Evolutionary conservation across 202 grass and related monocot genomes (phyloP).

Genomic region (Elaeis oleifera): DNA sequence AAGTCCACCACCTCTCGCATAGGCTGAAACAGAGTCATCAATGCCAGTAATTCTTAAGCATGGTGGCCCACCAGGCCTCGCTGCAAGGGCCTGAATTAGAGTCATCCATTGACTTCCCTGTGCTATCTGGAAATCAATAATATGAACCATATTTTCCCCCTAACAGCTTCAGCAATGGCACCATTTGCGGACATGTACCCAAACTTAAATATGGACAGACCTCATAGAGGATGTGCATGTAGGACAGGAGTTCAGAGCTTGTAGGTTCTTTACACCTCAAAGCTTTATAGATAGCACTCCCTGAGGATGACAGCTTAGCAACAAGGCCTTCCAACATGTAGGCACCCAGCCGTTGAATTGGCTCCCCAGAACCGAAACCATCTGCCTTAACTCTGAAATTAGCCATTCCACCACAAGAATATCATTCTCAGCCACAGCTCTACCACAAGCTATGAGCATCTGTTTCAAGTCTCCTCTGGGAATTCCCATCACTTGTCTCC

Average conservation of each 20-base stretch:
- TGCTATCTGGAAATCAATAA: constrained; percentile 85
- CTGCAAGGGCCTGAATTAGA: constrained; percentile 79
- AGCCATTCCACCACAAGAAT: constrained; percentile 30
- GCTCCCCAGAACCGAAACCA: constrained; percentile 92
- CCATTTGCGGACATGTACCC: constrained; percentile 89
- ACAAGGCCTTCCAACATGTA: constrained; percentile 95
- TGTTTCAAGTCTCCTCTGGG: constrained; percentile 66
- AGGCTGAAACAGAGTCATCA: constrained; percentile 62
- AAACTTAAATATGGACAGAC: constrained; percentile 95
- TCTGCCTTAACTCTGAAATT: constrained; percentile 65
- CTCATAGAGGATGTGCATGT: constrained; percentile 92
- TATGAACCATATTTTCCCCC: constrained; percentile 69
- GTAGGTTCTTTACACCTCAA: constrained; percentile 72
- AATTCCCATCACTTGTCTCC: constrained; percentile 47
- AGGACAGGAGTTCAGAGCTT: constrained; percentile 68
- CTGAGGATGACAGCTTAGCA: constrained; percentile 55
- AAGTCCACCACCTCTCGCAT: constrained; percentile 63
- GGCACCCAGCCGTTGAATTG: constrained; percentile 63
- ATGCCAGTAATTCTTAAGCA: constrained; percentile 70
- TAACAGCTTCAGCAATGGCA: constrained; percentile 71
- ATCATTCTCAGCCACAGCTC: constrained; percentile 70
- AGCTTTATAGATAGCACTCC: constrained; percentile 77
- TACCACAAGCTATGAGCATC: constrained; percentile 62
- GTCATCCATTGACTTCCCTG: constrained; percentile 81
- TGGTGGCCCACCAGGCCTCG: constrained; percentile 64